These are phyloP conservation scores for Suillus paluster DNA, from an alignment of 768 basidiomycete genomes.

Conservation along the genomic window DNA sequence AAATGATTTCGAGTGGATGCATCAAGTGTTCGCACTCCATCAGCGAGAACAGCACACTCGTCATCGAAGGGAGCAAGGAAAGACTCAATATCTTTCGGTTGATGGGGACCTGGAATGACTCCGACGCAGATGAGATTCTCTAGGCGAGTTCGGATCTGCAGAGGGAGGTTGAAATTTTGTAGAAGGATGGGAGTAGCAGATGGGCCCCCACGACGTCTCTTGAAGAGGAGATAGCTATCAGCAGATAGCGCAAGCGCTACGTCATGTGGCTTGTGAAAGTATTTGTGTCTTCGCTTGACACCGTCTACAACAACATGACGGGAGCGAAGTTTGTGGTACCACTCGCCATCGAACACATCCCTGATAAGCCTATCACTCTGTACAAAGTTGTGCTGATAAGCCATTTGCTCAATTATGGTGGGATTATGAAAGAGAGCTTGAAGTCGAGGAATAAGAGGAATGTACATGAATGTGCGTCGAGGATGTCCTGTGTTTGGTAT, in stretches of 20 bases:
- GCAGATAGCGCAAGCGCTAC: slow-evolving; percentile 47
- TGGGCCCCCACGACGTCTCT: slow-evolving; percentile 26
- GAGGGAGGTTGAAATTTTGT: slow-evolving; percentile 48
- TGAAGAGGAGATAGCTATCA: slow-evolving; percentile 49
- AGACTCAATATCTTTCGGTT: slow-evolving; percentile 43
- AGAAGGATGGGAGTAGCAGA: slow-evolving; percentile 48
- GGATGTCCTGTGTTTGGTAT: neutral
- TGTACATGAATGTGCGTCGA: too few species aligned
- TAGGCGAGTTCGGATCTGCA: slow-evolving; percentile 39
- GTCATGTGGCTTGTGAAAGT: slow-evolving; percentile 44
- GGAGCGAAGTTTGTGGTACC: slow-evolving; percentile 32
- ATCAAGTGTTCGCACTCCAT: slow-evolving; percentile 44
- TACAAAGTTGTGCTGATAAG: neutral
- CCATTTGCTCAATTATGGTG: too few species aligned
- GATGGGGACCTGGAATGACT: slow-evolving; percentile 50
- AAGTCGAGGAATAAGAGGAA: too few species aligned
- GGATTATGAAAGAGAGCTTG: too few species aligned
- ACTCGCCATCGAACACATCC: slow-evolving; percentile 42
- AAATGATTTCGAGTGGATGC: too few species aligned
- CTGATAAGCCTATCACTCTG: slow-evolving; percentile 18
- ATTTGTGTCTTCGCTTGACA: slow-evolving; percentile 24
- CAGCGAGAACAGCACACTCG: slow-evolving; percentile 38
- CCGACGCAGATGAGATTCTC: slow-evolving; percentile 43
- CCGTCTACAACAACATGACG: slow-evolving; percentile 34
- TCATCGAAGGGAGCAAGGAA: slow-evolving; percentile 42